phyloP scores from a whole-genome alignment of 257 asterid genomes.

The Galeopsis tetrahit region DNA sequence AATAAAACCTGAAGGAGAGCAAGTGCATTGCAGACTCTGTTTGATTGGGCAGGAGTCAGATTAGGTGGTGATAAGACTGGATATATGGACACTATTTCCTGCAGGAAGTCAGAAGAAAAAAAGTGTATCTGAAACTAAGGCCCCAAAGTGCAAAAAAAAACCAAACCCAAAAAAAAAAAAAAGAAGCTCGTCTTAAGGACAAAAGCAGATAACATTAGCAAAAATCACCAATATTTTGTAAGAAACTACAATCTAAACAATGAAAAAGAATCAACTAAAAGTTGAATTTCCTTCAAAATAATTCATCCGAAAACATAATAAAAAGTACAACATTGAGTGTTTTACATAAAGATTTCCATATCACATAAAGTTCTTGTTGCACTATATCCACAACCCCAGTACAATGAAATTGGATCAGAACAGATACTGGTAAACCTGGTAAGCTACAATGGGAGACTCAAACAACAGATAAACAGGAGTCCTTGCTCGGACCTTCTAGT shows the following conservation, averaged over 20 bases:
- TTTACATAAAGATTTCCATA: slow-evolving; percentile 21
- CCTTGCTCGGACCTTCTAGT: neutral
- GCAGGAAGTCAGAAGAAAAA: slow-evolving; percentile 36
- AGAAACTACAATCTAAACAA: neutral
- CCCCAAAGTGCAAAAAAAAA: slow-evolving; percentile 24
- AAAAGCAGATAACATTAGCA: slow-evolving; percentile 21
- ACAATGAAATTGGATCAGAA: slow-evolving; percentile 6
- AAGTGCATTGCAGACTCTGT: slow-evolving; percentile 96
- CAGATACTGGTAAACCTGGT: slow-evolving; percentile 10
- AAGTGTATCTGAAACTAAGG: slow-evolving; percentile 4
- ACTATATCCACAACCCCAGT: neutral
- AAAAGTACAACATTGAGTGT: neutral
- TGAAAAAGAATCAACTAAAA: neutral
- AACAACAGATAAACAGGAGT: neutral
- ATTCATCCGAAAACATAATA: neutral
- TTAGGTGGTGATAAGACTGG: slow-evolving; percentile 96
- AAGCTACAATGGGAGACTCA: neutral
- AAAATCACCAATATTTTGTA: neutral
- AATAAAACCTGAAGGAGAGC: slow-evolving; percentile 91
- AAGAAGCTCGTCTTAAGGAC: neutral
- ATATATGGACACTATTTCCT: slow-evolving; percentile 95
- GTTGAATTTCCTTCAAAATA: neutral
- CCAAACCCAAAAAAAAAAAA: neutral
- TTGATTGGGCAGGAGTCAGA: slow-evolving; percentile 88
- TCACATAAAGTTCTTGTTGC: slow-evolving; percentile 17